These are phyloP conservation scores for Crucibulum laeve DNA, from an alignment of 768 basidiomycete genomes.

Conservation along the genomic window DNA sequence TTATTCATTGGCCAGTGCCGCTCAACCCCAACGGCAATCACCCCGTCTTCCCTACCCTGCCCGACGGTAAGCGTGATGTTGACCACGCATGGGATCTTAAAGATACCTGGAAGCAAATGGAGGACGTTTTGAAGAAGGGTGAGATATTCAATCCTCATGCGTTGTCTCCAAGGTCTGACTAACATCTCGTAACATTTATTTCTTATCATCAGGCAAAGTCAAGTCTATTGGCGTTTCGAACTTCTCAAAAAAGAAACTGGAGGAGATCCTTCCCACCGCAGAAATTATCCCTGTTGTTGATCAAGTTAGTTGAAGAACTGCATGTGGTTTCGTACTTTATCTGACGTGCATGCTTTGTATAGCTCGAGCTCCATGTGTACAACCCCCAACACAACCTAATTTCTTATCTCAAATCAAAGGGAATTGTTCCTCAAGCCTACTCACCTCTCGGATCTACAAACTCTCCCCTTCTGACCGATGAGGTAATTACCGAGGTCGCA, in stretches of 20 bases:
- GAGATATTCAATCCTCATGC: slow-evolving; percentile 7
- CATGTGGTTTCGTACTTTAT: slow-evolving; percentile 5
- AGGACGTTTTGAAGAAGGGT: slow-evolving; percentile 64
- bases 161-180: background rate
- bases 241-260: slow-evolving; percentile 63
- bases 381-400: slow-evolving; percentile 71
- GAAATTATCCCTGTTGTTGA: slow-evolving; percentile 69
- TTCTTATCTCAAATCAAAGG: slow-evolving; percentile 57
- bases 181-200: background rate
- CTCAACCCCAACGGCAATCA: slow-evolving; percentile 68
- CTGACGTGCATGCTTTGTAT: background rate
- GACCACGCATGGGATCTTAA: slow-evolving; percentile 60
- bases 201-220: slow-evolving; percentile 48
- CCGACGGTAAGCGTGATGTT: slow-evolving; percentile 64
- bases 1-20: slow-evolving; percentile 81
- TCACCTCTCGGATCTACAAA: slow-evolving; percentile 74
- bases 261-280: slow-evolving; percentile 64
- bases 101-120: slow-evolving; percentile 86
- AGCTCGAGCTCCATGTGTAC: slow-evolving; percentile 74
- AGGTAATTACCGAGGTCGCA: slow-evolving; percentile 56
- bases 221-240: slow-evolving; percentile 73
- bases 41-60: slow-evolving; percentile 50
- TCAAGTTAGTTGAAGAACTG: slow-evolving; percentile 44
- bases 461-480: slow-evolving; percentile 63
- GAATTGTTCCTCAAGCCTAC: slow-evolving; percentile 73